phyloP scores from a whole-genome alignment of 2,329 filamentous ascomycete species.

The Cadophora luteo-olivacea region DNA sequence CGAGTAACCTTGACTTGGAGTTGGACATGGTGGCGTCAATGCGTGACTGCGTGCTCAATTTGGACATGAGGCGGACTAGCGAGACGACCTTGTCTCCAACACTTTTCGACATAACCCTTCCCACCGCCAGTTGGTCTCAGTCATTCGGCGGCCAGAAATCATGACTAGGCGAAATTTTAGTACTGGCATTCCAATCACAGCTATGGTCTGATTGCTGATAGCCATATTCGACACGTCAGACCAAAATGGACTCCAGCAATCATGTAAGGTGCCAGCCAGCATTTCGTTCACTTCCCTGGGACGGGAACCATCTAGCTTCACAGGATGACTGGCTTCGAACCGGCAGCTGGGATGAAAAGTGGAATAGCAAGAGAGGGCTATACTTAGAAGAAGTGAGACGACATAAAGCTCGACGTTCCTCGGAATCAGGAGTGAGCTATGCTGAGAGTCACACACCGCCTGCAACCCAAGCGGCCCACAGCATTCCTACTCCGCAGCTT shows the following conservation, averaged over 20 bases:
- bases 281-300: neutral
- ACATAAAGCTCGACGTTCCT: neutral
- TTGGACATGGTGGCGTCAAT: too few relatives aligned
- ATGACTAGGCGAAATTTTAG: too few relatives aligned
- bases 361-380: neutral
- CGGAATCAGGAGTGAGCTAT: neutral
- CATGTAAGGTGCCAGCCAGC: slow-evolving; percentile 2
- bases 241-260: neutral
- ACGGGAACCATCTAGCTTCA: neutral
- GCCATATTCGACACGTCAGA: neutral
- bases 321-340: neutral
- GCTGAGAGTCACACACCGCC: neutral
- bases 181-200: neutral
- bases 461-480: neutral
- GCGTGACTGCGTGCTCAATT: too few relatives aligned
- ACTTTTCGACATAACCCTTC: neutral
- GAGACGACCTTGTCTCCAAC: neutral
- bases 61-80: neutral
- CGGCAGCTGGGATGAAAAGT: neutral
- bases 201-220: neutral
- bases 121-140: neutral
- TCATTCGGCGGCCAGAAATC: too few relatives aligned
- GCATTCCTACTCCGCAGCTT: neutral
- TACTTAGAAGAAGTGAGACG: neutral
- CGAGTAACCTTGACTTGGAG: too few relatives aligned